A percentile compares a stretch with the other conserved stretches of the same genome.
Evolutionary conservation across 2,329 filamentous ascomycete species (phyloP).

Genomic region (Stagonosporopsis rhizophila): DNA sequence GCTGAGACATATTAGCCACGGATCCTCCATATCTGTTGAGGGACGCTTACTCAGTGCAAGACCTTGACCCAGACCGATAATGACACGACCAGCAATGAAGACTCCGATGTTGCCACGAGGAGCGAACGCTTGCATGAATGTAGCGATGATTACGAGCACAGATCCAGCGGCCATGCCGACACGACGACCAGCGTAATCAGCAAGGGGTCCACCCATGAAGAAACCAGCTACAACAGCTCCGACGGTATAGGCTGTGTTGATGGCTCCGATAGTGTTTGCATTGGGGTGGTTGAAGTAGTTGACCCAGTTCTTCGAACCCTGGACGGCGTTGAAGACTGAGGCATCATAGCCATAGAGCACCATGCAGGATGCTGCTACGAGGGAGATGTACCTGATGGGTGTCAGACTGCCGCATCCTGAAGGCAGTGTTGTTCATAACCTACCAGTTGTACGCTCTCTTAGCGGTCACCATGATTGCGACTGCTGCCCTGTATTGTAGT

Average conservation of each 20-base stretch:
- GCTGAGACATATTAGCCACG: slow-evolving; percentile 50
- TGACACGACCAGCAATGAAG: slow-evolving; percentile 72
- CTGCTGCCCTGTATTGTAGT: slow-evolving; percentile 3
- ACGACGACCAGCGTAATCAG: slow-evolving; percentile 68
- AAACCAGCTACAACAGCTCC: slow-evolving; percentile 74
- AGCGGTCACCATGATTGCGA: slow-evolving; percentile 42
- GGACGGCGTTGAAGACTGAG: slow-evolving; percentile 75
- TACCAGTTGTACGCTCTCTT: slow-evolving; percentile 59
- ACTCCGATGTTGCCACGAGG: slow-evolving; percentile 65
- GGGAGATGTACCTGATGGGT: slow-evolving; percentile 66
- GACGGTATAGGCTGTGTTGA: slow-evolving; percentile 75
- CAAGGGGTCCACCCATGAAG: slow-evolving; percentile 70
- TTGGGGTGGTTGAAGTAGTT: slow-evolving; percentile 65
- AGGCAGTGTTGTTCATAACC: neutral
- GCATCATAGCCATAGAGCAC: slow-evolving; percentile 78
- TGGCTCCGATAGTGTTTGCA: slow-evolving; percentile 58
- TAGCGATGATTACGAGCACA: slow-evolving; percentile 69
- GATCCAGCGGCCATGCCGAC: slow-evolving; percentile 71
- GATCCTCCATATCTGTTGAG: neutral
- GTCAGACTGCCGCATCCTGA: slow-evolving; percentile 13
- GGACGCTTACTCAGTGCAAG: slow-evolving; percentile 64
- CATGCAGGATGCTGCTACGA: slow-evolving; percentile 76
- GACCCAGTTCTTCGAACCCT: slow-evolving; percentile 72
- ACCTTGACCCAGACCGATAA: slow-evolving; percentile 75
- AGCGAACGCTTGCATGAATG: slow-evolving; percentile 72